Base-by-base conservation (phyloP, 2,329 filamentous ascomycete genomes). In the Gnomoniopsis smithogilvyi region DNA sequence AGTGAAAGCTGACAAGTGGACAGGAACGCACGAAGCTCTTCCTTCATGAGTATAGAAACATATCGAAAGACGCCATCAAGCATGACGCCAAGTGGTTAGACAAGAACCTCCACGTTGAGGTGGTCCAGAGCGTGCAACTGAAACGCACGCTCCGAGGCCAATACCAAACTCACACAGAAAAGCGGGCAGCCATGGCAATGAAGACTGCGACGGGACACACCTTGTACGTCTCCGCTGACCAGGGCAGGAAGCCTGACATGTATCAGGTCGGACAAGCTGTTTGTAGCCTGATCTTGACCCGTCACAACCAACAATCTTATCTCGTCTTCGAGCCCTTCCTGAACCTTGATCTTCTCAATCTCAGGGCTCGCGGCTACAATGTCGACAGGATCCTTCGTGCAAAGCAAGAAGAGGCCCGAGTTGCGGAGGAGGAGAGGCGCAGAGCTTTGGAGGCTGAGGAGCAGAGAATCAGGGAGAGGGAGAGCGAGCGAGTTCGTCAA, bases 231-330 rank as follows among this genome's bases (percentile, higher is more conserved):
- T 88, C 89, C 3, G 83, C 87, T 11, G 82, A 80, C 7, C 58
- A 61, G 33, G 73, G 79, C 1, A 33, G 34, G 19, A 84, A 84
- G 60, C 89, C 86, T 33, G 92, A 98, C 69, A 85, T 96, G 69
- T 98, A 96, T 70, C 92, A 99, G 74, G 88, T 99, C 64, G 95
- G 92, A 59, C 90, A 93, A 66, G 91, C 91, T 26, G 80, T 99
- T 50, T 92, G 94, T 63, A 86, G 89, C 67, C 77, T 96, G 54
- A 80, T 99, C 41, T 79, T 99, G 51, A 85, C 85, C 54, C 85
- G 92, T 22, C 92, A 94, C 8, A 94, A 91, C 64, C 90, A 96
- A 67, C 90, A 96, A 69, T 92, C 94, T 2, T 92, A 91, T 56
- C 83, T 97, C 58, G 94, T 95, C 56, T 86, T 99, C 58, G 95